Percentiles rank a stretch among this genome's conserved stretches.
These are phyloP conservation scores for Solanum clarkiae DNA, from an alignment of 257 asterid genomes.

Conservation along the genomic window DNA sequence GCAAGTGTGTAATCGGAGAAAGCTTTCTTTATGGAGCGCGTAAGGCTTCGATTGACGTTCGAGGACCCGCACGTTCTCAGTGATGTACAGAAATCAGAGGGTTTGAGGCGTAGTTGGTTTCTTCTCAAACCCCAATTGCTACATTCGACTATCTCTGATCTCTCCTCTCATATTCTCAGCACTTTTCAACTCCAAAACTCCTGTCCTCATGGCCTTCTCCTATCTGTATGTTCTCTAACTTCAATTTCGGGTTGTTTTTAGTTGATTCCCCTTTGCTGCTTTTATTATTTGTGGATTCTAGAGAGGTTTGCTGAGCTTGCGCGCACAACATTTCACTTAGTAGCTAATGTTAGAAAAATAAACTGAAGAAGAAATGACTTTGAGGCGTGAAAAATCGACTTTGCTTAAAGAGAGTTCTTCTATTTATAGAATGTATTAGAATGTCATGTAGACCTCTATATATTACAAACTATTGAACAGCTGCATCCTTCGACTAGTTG, in stretches of 20 bases:
- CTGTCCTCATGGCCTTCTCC: slow-evolving; percentile 78
- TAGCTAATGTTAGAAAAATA: not conserved
- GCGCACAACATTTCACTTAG: not conserved
- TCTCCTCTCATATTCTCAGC: slow-evolving; percentile 40
- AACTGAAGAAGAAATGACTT: not conserved
- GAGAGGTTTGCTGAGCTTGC: not conserved
- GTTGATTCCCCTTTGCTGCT: not conserved
- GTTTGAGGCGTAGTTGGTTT: slow-evolving; percentile 61
- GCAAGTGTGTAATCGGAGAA: not conserved
- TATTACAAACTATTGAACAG: not conserved
- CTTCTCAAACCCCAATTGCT: slow-evolving; percentile 43
- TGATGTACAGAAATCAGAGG: slow-evolving; percentile 49
- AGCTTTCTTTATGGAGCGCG: slow-evolving; percentile 28
- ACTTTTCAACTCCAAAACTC: slow-evolving; percentile 59
- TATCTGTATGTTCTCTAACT: slow-evolving; percentile 10
- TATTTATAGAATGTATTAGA: not conserved
- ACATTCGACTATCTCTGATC: slow-evolving; percentile 36
- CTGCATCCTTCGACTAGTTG: not conserved
- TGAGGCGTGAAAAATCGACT: no score
- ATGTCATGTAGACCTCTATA: not conserved
- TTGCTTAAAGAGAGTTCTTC: not conserved
- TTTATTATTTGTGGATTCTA: not conserved
- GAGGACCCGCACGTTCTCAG: slow-evolving; percentile 44
- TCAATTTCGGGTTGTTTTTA: not conserved
- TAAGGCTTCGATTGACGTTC: slow-evolving; percentile 60